phyloP scores from a whole-genome alignment of 441 rosid species.

The Populus tomentosa region DNA sequence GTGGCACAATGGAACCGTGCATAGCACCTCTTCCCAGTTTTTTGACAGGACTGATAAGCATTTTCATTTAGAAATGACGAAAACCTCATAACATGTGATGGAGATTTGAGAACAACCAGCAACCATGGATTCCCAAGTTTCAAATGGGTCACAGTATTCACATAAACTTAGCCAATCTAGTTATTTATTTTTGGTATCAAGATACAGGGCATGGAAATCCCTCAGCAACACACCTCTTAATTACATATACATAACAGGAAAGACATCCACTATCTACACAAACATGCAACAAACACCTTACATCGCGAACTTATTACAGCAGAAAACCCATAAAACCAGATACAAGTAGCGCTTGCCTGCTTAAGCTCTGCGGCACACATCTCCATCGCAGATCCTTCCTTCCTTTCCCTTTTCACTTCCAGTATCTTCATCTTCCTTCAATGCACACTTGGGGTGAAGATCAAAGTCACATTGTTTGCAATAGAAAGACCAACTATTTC shows the following conservation, averaged over 20 bases:
- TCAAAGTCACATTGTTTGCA: conserved; percentile 24
- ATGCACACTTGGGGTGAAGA: conserved; percentile 29
- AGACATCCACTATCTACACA: neutral
- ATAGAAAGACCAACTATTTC: conserved; percentile 15
- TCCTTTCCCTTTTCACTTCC: conserved; percentile 2
- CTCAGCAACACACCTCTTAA: neutral
- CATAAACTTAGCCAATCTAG: neutral
- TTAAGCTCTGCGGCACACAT: conserved; percentile 16
- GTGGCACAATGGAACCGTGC: too few species aligned
- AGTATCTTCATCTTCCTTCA: conserved; percentile 4
- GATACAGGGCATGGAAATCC: neutral
- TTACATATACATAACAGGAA: neutral
- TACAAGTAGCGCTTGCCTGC: neutral
- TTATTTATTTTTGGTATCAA: neutral
- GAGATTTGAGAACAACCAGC: neutral
- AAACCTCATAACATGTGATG: too few species aligned
- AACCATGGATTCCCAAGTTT: neutral
- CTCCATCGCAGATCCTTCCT: conserved; percentile 14
- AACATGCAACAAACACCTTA: neutral
- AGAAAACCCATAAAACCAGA: neutral
- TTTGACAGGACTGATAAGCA: neutral
- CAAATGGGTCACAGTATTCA: neutral
- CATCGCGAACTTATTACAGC: neutral
- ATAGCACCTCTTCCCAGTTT: neutral
- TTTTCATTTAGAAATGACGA: neutral